Conservation (phyloP, 2,329 filamentous ascomycete genomes). For the Cadophora sp. region DNA sequence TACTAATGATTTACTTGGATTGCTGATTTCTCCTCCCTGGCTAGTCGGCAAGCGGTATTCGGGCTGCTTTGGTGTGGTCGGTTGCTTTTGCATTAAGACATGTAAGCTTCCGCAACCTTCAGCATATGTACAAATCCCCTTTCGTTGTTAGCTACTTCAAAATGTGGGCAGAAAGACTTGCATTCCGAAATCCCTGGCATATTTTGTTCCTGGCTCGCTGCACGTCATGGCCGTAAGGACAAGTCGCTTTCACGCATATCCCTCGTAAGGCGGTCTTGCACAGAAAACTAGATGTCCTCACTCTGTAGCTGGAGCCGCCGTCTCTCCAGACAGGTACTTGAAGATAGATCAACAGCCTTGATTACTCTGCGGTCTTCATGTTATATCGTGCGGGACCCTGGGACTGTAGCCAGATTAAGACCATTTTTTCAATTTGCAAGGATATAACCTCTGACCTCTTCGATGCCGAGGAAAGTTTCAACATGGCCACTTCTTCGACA, state of each 20-base stretch:
- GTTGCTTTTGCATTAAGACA: no score
- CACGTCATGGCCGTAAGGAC: background rate
- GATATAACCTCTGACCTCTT: background rate
- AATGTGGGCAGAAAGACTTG: no score
- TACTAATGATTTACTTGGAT: no score
- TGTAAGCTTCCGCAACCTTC: no score
- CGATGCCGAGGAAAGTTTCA: background rate
- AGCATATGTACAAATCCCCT: no score
- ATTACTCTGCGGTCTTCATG: background rate
- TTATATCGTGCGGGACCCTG: background rate
- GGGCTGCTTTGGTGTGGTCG: no score
- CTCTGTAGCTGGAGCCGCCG: background rate
- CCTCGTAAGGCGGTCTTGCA: background rate
- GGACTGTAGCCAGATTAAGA: background rate
- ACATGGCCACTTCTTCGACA: background rate
- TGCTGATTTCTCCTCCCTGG: no score
- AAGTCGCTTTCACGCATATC: background rate
- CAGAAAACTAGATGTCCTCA: background rate
- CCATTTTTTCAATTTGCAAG: background rate
- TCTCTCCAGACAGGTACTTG: background rate
- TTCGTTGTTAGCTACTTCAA: no score
- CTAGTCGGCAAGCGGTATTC: no score
- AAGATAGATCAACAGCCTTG: background rate
- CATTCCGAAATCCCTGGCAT: background rate
- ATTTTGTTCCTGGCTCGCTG: background rate